phyloP scores from a whole-genome alignment of 257 asterid genomes.

The Ophiorrhiza pumila region DNA sequence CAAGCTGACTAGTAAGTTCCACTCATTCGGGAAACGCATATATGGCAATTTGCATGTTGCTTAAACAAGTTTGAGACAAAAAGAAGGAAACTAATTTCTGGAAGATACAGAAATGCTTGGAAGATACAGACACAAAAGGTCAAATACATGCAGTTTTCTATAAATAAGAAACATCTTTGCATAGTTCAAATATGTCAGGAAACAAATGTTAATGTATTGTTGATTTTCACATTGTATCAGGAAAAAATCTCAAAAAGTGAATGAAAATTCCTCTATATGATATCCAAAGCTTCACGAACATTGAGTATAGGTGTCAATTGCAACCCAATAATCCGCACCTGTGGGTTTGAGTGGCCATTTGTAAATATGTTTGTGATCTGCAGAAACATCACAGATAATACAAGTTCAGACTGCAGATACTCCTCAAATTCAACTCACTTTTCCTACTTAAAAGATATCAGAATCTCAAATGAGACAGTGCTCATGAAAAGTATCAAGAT shows the following conservation, averaged over 20 bases:
- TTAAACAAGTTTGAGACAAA: too few species aligned
- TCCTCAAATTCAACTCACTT: neutral
- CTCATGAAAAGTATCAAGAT: neutral
- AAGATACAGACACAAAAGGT: too few species aligned
- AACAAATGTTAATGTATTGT: neutral
- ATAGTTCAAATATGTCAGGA: neutral
- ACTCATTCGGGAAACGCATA: too few species aligned
- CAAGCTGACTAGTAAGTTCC: too few species aligned
- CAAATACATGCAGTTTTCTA: too few species aligned
- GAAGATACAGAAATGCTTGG: too few species aligned
- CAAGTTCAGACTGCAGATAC: neutral
- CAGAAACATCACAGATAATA: constrained; percentile 17
- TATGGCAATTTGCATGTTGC: too few species aligned
- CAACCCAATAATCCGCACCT: constrained; percentile 52
- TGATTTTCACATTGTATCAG: constrained; percentile 7
- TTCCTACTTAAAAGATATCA: neutral
- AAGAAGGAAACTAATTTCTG: too few species aligned
- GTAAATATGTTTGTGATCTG: constrained; percentile 60
- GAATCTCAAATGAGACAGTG: neutral
- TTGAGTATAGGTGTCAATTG: constrained; percentile 31
- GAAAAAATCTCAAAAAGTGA: constrained; percentile 12
- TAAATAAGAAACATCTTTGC: neutral
- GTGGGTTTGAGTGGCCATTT: constrained; percentile 56
- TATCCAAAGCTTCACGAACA: constrained; percentile 41
- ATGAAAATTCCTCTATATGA: constrained; percentile 42